Evolutionary conservation across 495 filamentous ascomycete genomes (phyloP), one percentile per base, ranked within the genome.

Genomic region (Daldinia childiae): DNA sequence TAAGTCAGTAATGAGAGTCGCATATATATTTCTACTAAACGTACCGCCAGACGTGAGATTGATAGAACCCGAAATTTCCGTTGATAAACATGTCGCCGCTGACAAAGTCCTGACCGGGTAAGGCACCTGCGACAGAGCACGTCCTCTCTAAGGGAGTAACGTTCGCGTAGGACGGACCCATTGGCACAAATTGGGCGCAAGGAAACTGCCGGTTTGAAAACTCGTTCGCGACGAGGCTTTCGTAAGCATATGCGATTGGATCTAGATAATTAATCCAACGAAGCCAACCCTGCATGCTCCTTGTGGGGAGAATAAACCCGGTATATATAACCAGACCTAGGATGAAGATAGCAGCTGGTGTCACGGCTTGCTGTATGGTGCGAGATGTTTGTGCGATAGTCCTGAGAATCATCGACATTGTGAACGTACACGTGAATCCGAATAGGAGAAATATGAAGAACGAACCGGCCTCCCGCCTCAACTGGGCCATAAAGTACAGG

Each of bases 181-280:
- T 77, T 2, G 93, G 92, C 3, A 95, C 82, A 64, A 87, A 91
- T 4, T 67, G 36, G 0, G 85, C 80, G 76, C 94, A 98, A 0
- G 59, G n/a, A 69, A 92, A 95, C 0, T 86, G 58, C 7, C 91
- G 87, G 36, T 80, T 77, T 68, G 86, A 82, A 76, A 95, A 97
- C 78, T 97, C 93, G 73, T 97, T 98, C 72, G 95, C 87, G 88
- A 97, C 29, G 7, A 93, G 68, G 6, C 82, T 87, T 79, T 92
- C 93, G 58, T 93, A 94, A 3, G 84, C 88, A 68, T 95, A 97
- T 41, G 88, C 88, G 6, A 97, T 84, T 0, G 92, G 93, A 69
- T 96, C 93, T 57, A 95, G 86, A 86, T 88, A 94, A 3, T 86
- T 85, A 7, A 97, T 82, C 93, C 93, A 97, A 57, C 87, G 85